Evolutionary conservation across 2,329 filamentous ascomycete species (phyloP).

Genomic region (Elsinoe fawcettii): DNA sequence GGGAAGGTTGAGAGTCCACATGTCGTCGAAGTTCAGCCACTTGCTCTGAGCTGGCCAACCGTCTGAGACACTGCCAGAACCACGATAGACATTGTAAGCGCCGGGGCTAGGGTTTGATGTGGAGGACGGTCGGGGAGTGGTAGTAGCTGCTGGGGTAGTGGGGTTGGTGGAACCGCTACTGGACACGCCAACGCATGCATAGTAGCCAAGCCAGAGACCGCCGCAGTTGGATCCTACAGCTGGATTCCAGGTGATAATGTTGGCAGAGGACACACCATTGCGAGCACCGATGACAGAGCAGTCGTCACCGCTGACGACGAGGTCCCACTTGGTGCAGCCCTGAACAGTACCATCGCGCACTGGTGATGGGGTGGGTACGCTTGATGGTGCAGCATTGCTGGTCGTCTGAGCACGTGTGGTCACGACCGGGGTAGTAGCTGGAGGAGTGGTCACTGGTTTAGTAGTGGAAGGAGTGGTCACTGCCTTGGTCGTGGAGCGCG

Average conservation of each 20-base stretch:
- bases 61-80: constrained; percentile 29
- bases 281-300: constrained; percentile 21
- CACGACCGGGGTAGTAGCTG: constrained; percentile 1
- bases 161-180: constrained; percentile 22
- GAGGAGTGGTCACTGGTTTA: constrained; percentile 5
- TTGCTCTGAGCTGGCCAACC: constrained; percentile 32
- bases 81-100: constrained; percentile 26
- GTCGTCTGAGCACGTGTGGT: constrained; percentile 2
- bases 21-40: constrained; percentile 32
- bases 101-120: constrained; percentile 8
- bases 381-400: neutral
- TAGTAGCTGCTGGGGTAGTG: neutral
- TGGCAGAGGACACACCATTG: constrained; percentile 19
- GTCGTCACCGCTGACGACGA: constrained; percentile 21
- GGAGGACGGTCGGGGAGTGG: constrained; percentile 17
- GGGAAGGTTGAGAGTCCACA: constrained; percentile 30
- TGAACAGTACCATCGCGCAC: constrained; percentile 22
- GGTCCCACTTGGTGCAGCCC: constrained; percentile 24
- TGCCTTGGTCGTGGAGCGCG: neutral
- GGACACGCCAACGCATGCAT: constrained; percentile 26
- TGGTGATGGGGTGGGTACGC: constrained; percentile 21
- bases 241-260: constrained; percentile 25
- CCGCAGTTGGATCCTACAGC: constrained; percentile 22
- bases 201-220: constrained; percentile 21
- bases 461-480: constrained; percentile 4